phyloP scores from a whole-genome alignment of 1,284 basidiomycete species.

The Mycena sp. region DNA sequence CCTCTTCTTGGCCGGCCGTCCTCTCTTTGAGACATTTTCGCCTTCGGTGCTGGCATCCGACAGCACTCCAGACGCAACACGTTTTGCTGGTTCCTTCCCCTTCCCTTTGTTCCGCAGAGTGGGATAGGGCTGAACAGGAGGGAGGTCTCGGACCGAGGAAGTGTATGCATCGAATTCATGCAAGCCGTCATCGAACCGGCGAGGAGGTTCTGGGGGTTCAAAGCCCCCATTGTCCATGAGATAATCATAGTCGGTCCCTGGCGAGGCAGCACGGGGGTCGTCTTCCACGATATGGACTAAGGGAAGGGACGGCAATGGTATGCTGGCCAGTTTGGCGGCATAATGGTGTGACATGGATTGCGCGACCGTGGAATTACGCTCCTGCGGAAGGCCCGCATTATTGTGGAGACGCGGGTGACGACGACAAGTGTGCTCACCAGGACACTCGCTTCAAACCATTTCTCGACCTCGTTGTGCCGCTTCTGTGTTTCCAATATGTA shows the following conservation, averaged over 20 bases:
- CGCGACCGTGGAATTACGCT: slow-evolving; percentile 71
- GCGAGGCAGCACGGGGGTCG: slow-evolving; percentile 48
- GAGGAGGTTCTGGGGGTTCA: slow-evolving; percentile 26
- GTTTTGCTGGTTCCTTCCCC: slow-evolving; percentile 58
- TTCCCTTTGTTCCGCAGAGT: slow-evolving; percentile 41
- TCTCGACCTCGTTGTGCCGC: slow-evolving; percentile 73
- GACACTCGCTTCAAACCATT: slow-evolving; percentile 73
- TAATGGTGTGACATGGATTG: slow-evolving; percentile 72
- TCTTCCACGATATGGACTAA: slow-evolving; percentile 49
- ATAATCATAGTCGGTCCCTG: slow-evolving; percentile 41
- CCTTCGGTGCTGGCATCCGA: slow-evolving; percentile 67
- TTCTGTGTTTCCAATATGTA: slow-evolving; percentile 78
- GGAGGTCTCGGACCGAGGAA: slow-evolving; percentile 21
- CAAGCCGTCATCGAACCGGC: slow-evolving; percentile 45
- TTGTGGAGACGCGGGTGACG: background rate
- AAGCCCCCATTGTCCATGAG: slow-evolving; percentile 21
- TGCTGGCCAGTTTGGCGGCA: slow-evolving; percentile 67
- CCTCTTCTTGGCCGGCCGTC: slow-evolving; percentile 55
- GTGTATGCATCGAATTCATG: slow-evolving; percentile 47
- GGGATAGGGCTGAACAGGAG: slow-evolving; percentile 30
- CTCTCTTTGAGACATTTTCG: slow-evolving; percentile 38
- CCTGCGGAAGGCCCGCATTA: slow-evolving; percentile 51
- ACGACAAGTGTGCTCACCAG: slow-evolving; percentile 53
- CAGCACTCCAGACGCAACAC: slow-evolving; percentile 52
- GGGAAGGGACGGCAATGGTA: slow-evolving; percentile 58